Percentiles rank a stretch among this genome's conserved stretches.
phyloP scores from a whole-genome alignment of 192 early-diverging fungal genomes.

The Gonapodya prolifera region DNA sequence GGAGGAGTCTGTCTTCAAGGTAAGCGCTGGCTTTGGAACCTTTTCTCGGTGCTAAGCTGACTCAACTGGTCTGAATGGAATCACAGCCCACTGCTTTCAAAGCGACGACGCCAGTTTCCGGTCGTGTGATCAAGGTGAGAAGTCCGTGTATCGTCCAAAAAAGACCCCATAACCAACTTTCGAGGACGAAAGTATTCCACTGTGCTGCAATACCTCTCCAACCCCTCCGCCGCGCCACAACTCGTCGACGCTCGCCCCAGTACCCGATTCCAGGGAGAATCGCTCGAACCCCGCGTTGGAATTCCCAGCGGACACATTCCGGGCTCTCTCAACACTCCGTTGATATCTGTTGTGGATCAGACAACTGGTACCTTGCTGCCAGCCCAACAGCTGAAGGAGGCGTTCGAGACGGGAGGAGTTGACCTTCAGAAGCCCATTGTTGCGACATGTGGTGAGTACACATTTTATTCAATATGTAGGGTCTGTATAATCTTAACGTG shows the following conservation, averaged over 20 bases:
- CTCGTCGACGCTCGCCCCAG: constrained; percentile 60
- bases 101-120: not conserved
- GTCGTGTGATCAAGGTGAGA: not conserved
- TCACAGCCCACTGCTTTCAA: not conserved
- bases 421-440: constrained; percentile 59
- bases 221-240: constrained; percentile 19
- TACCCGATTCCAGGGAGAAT: constrained; percentile 39
- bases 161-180: constrained; percentile 7
- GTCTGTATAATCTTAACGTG: not conserved
- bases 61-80: too few relatives aligned
- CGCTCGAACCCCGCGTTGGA: constrained; percentile 65
- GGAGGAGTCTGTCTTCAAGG: constrained; percentile 13
- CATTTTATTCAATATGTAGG: constrained; percentile 1
- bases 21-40: too few relatives aligned
- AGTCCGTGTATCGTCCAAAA: constrained; percentile 13
- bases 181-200: constrained; percentile 23
- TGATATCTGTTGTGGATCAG: constrained; percentile 40
- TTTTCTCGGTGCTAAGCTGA: too few relatives aligned
- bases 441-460: constrained; percentile 55
- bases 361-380: constrained; percentile 30
- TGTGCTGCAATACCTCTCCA: constrained; percentile 1
- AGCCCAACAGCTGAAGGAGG: constrained; percentile 30
- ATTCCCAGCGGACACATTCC: constrained; percentile 77
- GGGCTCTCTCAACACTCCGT: constrained; percentile 60
- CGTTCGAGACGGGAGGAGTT: constrained; percentile 47